Conservation (phyloP, 768 basidiomycete genomes). For the Pulveroboletus sp. region DNA sequence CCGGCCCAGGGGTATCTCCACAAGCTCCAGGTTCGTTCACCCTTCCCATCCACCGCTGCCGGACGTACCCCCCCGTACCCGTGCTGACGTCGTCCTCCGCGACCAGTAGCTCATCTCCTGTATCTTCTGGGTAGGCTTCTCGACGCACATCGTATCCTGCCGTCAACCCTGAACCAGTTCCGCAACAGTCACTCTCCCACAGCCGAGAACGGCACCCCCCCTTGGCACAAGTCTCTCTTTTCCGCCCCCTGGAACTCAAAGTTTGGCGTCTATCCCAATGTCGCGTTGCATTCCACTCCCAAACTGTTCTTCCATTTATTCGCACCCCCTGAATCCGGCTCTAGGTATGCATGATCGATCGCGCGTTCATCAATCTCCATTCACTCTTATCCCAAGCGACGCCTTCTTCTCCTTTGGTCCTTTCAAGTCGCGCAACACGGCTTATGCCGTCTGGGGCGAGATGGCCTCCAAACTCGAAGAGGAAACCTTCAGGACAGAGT, state of each 20-base stretch:
- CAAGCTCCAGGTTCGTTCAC: constrained; percentile 42
- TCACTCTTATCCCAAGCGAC: constrained; percentile 36
- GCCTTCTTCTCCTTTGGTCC: constrained; percentile 28
- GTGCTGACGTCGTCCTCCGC: constrained; percentile 22
- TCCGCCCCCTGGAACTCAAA: constrained; percentile 30
- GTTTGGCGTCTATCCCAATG: constrained; percentile 39
- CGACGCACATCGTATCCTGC: constrained; percentile 23
- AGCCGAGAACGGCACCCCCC: constrained; percentile 21
- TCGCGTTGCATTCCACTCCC: constrained; percentile 57
- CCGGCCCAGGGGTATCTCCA: constrained; percentile 62
- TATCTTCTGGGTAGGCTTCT: constrained; percentile 40
- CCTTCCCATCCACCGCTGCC: constrained; percentile 3
- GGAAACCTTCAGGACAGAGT: constrained; percentile 79
- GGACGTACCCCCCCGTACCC: constrained; percentile 25
- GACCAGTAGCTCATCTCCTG: constrained; percentile 24
- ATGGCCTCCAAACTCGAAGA: constrained; percentile 66
- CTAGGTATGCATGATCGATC: constrained; percentile 31
- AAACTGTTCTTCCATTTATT: constrained; percentile 71
- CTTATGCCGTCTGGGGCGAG: constrained; percentile 73
- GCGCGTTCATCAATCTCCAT: constrained; percentile 13
- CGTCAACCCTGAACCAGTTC: constrained; percentile 25
- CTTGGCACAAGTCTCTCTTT: constrained; percentile 28
- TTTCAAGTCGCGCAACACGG: constrained; percentile 37
- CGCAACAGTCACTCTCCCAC: constrained; percentile 29
- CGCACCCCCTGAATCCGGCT: constrained; percentile 63